Conservation (phyloP, 768 basidiomycete species). For the Pulveroboletus ravenelii region DNA sequence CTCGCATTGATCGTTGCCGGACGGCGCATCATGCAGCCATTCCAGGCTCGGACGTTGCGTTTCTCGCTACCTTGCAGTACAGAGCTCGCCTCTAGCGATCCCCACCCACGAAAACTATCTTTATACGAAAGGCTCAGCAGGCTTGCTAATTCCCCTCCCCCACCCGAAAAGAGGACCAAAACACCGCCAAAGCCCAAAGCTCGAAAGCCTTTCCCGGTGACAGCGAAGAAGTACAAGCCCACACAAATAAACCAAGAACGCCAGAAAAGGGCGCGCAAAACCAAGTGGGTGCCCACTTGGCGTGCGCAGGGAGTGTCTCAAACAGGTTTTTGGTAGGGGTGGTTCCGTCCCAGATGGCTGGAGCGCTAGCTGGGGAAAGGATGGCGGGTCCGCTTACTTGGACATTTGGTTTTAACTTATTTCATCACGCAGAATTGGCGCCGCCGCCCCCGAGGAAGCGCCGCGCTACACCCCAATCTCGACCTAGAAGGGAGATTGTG, state of each 20-base stretch:
- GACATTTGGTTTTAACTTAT: background rate
- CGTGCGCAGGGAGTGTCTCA: background rate
- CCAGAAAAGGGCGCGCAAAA: conserved; percentile 1
- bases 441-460: conserved; percentile 7
- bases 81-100: background rate
- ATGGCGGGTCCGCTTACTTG: conserved; percentile 6
- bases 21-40: conserved; percentile 16
- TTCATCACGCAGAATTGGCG: conserved; percentile 6
- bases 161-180: conserved; percentile 1
- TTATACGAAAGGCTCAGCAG: background rate
- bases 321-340: background rate
- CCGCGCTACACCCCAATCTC: background rate
- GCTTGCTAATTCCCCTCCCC: background rate
- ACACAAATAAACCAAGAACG: background rate
- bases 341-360: conserved; percentile 14
- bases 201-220: background rate
- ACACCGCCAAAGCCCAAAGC: background rate
- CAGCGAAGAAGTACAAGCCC: conserved; percentile 8
- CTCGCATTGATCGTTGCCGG: conserved; percentile 13
- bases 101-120: background rate
- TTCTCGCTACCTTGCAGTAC: background rate
- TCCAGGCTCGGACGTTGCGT: conserved; percentile 7
- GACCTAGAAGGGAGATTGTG: conserved; percentile 3
- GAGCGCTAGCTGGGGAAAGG: conserved; percentile 18
- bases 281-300: background rate